Conservation (phyloP, 2,329 filamentous ascomycete species). For the Metarhizium brunneum region DNA sequence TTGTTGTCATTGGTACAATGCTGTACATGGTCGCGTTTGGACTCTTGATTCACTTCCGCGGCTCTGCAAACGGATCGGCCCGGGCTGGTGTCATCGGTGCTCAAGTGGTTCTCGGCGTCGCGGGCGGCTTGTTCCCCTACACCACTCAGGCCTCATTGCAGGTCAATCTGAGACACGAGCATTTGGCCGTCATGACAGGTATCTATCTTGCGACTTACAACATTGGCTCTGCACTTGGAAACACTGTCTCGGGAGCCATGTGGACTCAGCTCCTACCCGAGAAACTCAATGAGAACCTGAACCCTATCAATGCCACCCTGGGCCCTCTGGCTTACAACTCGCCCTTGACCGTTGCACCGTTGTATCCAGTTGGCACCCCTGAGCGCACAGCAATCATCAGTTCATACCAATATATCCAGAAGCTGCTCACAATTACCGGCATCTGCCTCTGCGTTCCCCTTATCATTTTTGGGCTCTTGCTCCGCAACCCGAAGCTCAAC, state of each 20-base stretch:
- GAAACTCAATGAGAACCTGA: slow-evolving; percentile 38
- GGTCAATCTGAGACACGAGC: slow-evolving; percentile 44
- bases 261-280: slow-evolving; percentile 49
- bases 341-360: slow-evolving; percentile 43
- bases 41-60: slow-evolving; percentile 49
- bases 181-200: slow-evolving; percentile 46
- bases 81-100: slow-evolving; percentile 48
- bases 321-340: slow-evolving; percentile 49
- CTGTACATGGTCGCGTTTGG: slow-evolving; percentile 44
- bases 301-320: slow-evolving; percentile 27
- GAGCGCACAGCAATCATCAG: slow-evolving; percentile 46
- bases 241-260: slow-evolving; percentile 49
- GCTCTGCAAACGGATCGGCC: slow-evolving; percentile 31
- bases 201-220: slow-evolving; percentile 46
- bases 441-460: slow-evolving; percentile 40
- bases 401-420: slow-evolving; percentile 37
- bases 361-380: slow-evolving; percentile 39
- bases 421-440: slow-evolving; percentile 36
- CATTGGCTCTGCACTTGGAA: slow-evolving; percentile 49
- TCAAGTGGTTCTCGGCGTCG: slow-evolving; percentile 51
- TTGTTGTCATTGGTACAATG: slow-evolving; percentile 41
- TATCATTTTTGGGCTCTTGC: slow-evolving; percentile 30
- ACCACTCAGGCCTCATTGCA: slow-evolving; percentile 49
- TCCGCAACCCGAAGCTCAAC: slow-evolving; percentile 38
- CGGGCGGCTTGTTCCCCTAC: slow-evolving; percentile 49